These are phyloP conservation scores for Exophiala oligosperma DNA, from an alignment of 2,329 filamentous ascomycete genomes.

Conservation along the genomic window DNA sequence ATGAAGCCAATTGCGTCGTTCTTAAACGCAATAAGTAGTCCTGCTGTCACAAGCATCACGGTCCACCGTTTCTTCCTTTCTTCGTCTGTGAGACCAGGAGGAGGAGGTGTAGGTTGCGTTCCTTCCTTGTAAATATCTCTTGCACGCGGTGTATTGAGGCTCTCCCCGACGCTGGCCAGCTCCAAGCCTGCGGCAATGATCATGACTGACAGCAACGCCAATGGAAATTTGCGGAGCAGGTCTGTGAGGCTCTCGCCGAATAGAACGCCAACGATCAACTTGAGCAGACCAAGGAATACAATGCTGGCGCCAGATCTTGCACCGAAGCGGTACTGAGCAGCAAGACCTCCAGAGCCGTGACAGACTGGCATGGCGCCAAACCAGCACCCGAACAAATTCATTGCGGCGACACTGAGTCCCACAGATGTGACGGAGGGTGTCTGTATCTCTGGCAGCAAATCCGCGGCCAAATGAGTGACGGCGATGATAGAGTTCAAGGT, in stretches of 20 bases:
- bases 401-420: slow-evolving; percentile 75
- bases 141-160: slow-evolving; percentile 73
- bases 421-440: slow-evolving; percentile 73
- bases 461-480: slow-evolving; percentile 73
- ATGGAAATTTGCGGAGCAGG: slow-evolving; percentile 72
- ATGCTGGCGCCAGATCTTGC: slow-evolving; percentile 84
- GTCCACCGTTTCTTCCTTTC: slow-evolving; percentile 77
- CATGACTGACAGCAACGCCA: slow-evolving; percentile 77
- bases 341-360: slow-evolving; percentile 87
- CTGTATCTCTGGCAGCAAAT: slow-evolving; percentile 70
- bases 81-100: slow-evolving; percentile 20
- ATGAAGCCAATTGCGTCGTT: slow-evolving; percentile 88
- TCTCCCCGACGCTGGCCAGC: slow-evolving; percentile 80
- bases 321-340: slow-evolving; percentile 88
- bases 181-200: slow-evolving; percentile 88
- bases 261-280: slow-evolving; percentile 72
- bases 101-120: background rate
- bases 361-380: slow-evolving; percentile 95
- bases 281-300: slow-evolving; percentile 72
- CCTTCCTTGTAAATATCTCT: slow-evolving; percentile 52
- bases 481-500: slow-evolving; percentile 92
- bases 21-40: slow-evolving; percentile 77
- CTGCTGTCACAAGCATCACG: slow-evolving; percentile 86
- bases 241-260: slow-evolving; percentile 73
- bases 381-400: slow-evolving; percentile 86